Evolutionary conservation across 805 yeast genomes (phyloP), one percentile per base, ranked within the genome.

Genomic region (Candida boidinii): DNA sequence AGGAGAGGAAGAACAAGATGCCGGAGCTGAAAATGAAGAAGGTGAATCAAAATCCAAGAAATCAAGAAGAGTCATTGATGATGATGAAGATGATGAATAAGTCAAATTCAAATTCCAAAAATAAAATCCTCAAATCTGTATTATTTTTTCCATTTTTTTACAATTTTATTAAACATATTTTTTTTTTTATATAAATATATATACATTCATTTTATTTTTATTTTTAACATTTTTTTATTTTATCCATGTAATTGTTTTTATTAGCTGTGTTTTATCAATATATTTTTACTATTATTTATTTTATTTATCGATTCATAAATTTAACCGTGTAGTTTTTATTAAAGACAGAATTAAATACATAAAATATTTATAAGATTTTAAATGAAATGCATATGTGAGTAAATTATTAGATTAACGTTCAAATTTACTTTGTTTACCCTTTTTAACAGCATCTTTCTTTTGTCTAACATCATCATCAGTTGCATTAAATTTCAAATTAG

Each of bases 401-500:
- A 26, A 16, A 26, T 23, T 25, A 31, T 29, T 8, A 23, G 5
- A 23, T 31, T 36, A 56, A 32, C 41, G 53, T 43, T 56, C 60
- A 30, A 37, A 56, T 33, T 48, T 56, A 42, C 45, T 56, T 26
- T 51, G 36, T 37, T 58, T 51, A 32, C 50, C 50, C 12, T 52
- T 52, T 31, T 42, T 54, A 16, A 56, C 43, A 17, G 42, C 30
- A 12, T 42, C 43, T 39, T 54, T 56, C 28, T 44, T 39, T 5
- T 54, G 46, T 47, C 66, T 66, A 30, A 79, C 69, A 18, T 66
- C 70, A 5, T 59, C 60, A 55, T 68, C 71, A 53, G 62, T 61
- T 12, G 94, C 86, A 48, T 84, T 78, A 61, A 64, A 79, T 26
- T 59, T 51, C 23, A 79, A 64, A 39, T 69, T 76, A 22, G 82